These are phyloP conservation scores for Pythium phragmiticola DNA, from an alignment of 352 stramenopile species.

Conservation along the genomic window DNA sequence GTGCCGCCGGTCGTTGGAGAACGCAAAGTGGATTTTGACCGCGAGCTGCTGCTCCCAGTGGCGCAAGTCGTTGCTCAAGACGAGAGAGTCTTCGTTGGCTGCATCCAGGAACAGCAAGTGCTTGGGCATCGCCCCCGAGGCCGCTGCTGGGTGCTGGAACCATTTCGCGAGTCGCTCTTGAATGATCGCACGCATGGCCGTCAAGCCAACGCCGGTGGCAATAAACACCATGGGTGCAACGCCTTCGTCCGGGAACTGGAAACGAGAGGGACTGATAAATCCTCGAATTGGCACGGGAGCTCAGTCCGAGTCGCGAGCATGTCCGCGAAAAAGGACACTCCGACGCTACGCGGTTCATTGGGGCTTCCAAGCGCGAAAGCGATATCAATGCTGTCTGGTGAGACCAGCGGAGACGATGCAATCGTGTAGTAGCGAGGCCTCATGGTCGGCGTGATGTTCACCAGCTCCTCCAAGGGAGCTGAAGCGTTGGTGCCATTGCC, in stretches of 20 bases:
- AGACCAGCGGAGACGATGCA: conserved; percentile 74
- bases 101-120: conserved; percentile 38
- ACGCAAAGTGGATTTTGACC: conserved; percentile 30
- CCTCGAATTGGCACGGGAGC: conserved; percentile 70
- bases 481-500: conserved; percentile 45
- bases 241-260: conserved; percentile 76
- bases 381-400: conserved; percentile 80
- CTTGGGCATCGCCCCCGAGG: conserved; percentile 11
- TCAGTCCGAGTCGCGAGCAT: conserved; percentile 10
- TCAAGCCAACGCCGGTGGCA: conserved; percentile 91
- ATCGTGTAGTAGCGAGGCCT: conserved; percentile 94
- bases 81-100: conserved; percentile 27
- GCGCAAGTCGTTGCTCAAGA: conserved; percentile 39
- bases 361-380: conserved; percentile 86
- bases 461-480: conserved; percentile 70
- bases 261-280: conserved; percentile 77
- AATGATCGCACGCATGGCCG: conserved; percentile 62
- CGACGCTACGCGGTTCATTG: conserved; percentile 29
- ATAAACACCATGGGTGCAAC: conserved; percentile 89
- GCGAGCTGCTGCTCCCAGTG: conserved; percentile 31
- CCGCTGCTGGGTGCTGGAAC: background rate
- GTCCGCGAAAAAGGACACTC: conserved; percentile 27
- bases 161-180: conserved; percentile 30
- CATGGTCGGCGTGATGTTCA: conserved; percentile 80
- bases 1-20: conserved; percentile 26